phyloP scores from a whole-genome alignment of 192 early-diverging fungal genomes.

The Mortierella hygrophila region DNA sequence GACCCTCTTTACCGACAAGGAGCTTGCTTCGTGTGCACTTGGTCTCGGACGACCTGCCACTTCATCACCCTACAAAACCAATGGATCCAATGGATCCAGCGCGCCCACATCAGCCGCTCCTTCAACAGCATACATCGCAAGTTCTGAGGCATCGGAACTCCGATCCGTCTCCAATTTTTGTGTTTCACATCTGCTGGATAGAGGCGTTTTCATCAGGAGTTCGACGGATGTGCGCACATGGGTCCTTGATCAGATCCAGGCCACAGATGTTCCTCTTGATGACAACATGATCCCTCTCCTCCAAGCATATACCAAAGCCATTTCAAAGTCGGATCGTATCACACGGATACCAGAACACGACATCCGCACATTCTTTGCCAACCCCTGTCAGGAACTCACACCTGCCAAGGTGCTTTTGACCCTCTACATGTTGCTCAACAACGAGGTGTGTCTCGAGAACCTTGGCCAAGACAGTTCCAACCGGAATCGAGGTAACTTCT shows the following conservation, averaged over 20 bases:
- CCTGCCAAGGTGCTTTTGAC: conserved; percentile 43
- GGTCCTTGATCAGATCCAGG: conserved; percentile 42
- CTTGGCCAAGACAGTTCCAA: conserved; percentile 17
- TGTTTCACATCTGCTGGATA: conserved; percentile 34
- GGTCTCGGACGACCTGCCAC: conserved; percentile 8
- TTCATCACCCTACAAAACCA: neutral
- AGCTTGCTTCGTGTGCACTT: conserved; percentile 40
- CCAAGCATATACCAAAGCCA: conserved; percentile 35
- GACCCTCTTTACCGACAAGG: conserved; percentile 26
- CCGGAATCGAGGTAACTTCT: conserved; percentile 22
- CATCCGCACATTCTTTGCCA: conserved; percentile 24
- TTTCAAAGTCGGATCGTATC: conserved; percentile 29
- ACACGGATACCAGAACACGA: conserved; percentile 42
- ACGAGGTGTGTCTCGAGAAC: conserved; percentile 30
- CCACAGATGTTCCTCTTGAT: conserved; percentile 38
- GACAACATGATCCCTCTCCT: conserved; percentile 50
- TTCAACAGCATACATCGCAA: neutral
- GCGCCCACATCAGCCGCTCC: neutral
- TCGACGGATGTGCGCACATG: conserved; percentile 36
- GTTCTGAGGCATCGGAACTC: conserved; percentile 10
- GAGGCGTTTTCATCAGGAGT: conserved; percentile 37
- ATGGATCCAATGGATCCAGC: neutral
- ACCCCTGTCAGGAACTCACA: conserved; percentile 36
- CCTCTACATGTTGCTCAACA: conserved; percentile 51
- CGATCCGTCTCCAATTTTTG: conserved; percentile 37